Conservation (phyloP, 208 protist species). For the Crithidia bombi region DNA sequence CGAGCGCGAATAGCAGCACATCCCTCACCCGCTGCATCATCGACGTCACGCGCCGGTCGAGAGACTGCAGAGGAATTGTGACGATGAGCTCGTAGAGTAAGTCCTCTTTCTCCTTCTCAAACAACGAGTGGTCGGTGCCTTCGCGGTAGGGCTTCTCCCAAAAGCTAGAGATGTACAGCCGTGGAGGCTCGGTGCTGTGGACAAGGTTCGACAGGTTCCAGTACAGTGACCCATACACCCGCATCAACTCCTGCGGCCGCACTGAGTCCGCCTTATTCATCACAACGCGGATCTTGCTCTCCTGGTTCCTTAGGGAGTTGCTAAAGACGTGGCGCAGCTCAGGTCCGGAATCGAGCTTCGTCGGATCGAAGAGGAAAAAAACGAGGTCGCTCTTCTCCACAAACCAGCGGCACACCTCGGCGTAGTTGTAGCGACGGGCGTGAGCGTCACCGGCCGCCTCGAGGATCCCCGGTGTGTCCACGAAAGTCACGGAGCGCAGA, state of each 20-base stretch:
- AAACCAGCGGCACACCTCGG: conserved; percentile 92
- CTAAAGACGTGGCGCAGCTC: conserved; percentile 80
- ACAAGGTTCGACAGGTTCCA: conserved; percentile 97
- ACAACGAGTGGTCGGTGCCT: conserved; percentile 84
- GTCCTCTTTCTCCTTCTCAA: conserved; percentile 86
- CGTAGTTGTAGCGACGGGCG: conserved; percentile 75
- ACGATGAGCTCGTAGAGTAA: conserved; percentile 87
- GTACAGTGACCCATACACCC: conserved; percentile 97
- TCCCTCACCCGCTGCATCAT: conserved; percentile 74
- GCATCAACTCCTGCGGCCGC: conserved; percentile 94
- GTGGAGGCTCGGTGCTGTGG: conserved; percentile 94
- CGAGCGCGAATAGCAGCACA: conserved; percentile 85
- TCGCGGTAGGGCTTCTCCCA: conserved; percentile 92
- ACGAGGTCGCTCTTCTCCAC: conserved; percentile 95
- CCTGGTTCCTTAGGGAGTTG: conserved; percentile 77
- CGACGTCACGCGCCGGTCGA: conserved; percentile 93
- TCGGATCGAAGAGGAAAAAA: conserved; percentile 97
- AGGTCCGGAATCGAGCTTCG: conserved; percentile 95
- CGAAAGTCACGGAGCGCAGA: conserved; percentile 92
- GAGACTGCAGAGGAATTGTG: conserved; percentile 81
- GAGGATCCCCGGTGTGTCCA: conserved; percentile 97
- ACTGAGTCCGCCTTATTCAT: conserved; percentile 98
- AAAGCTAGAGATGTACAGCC: conserved; percentile 97
- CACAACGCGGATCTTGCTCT: conserved; percentile 96
- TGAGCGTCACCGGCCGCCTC: conserved; percentile 88